phyloP scores from a whole-genome alignment of 2,329 filamentous ascomycete species.

The Mollisia scopiformis region DNA sequence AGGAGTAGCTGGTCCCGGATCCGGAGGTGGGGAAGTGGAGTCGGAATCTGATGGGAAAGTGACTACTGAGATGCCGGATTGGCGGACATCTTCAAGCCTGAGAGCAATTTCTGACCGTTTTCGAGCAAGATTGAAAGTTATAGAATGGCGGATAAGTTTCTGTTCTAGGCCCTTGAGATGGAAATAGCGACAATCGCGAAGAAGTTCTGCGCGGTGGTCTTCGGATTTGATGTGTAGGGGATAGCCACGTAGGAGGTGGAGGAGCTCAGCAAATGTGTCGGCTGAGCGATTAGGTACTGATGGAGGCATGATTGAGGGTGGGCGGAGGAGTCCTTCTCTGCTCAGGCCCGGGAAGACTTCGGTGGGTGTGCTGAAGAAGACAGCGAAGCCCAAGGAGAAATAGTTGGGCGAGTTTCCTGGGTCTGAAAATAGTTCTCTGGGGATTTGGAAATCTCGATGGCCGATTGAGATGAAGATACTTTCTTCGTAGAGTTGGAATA shows the following conservation, averaged over 20 bases:
- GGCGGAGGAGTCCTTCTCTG: slow-evolving; percentile 76
- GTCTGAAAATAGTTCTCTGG: slow-evolving; percentile 81
- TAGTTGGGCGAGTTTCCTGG: slow-evolving; percentile 95
- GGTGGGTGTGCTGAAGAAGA: slow-evolving; percentile 80
- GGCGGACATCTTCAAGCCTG: slow-evolving; percentile 83
- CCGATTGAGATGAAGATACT: slow-evolving; percentile 93
- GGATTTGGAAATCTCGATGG: slow-evolving; percentile 84
- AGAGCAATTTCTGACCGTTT: slow-evolving; percentile 76
- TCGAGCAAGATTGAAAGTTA: slow-evolving; percentile 73
- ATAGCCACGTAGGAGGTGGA: slow-evolving; percentile 84
- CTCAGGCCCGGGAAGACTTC: slow-evolving; percentile 87
- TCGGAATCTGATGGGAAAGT: too few species aligned
- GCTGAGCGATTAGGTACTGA: slow-evolving; percentile 79
- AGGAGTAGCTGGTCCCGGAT: slow-evolving; percentile 8
- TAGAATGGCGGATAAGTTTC: slow-evolving; percentile 75
- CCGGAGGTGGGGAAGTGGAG: slow-evolving; percentile 32
- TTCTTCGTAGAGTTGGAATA: slow-evolving; percentile 88
- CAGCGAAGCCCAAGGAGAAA: slow-evolving; percentile 87
- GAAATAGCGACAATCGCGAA: slow-evolving; percentile 90
- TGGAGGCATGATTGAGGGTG: slow-evolving; percentile 83
- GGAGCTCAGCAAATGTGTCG: slow-evolving; percentile 81
- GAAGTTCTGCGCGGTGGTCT: slow-evolving; percentile 73
- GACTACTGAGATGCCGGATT: slow-evolving; percentile 75
- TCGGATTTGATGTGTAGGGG: slow-evolving; percentile 76
- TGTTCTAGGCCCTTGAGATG: slow-evolving; percentile 93